Percentiles rank a stretch among this genome's conserved stretches.
phyloP scores from a whole-genome alignment of 345 rosid species.

The Eucalyptus curtisii region DNA sequence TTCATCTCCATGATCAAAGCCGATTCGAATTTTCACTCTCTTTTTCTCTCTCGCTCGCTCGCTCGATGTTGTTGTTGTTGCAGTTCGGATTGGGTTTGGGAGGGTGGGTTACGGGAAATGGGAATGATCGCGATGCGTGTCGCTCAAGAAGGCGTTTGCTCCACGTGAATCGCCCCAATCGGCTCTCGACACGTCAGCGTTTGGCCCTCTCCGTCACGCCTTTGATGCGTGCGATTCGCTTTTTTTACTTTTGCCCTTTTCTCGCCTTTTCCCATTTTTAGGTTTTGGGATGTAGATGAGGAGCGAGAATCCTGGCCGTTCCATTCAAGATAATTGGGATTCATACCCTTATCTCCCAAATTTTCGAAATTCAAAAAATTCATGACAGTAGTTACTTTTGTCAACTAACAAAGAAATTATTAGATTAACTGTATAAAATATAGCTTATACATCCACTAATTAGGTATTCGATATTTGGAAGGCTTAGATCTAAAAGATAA shows the following conservation, averaged over 20 bases:
- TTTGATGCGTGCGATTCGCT: background rate
- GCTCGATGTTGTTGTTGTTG: background rate
- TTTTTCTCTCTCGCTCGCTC: background rate
- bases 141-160: background rate
- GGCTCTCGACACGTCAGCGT: background rate
- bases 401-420: background rate
- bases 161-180: background rate
- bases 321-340: background rate
- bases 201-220: background rate
- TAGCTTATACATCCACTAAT: background rate
- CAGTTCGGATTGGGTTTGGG: background rate
- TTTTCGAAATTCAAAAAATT: background rate
- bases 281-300: background rate
- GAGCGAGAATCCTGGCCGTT: background rate
- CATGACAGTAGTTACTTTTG: background rate
- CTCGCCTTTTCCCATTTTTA: background rate
- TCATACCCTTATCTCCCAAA: background rate
- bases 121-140: background rate
- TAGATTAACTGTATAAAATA: background rate
- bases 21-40: background rate
- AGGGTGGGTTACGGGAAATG: background rate
- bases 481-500: background rate
- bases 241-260: background rate
- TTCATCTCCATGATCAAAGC: background rate
- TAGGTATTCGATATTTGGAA: background rate